Base-by-base conservation (phyloP, 495 filamentous ascomycete genomes). In the Penicillium robsamsonii region DNA sequence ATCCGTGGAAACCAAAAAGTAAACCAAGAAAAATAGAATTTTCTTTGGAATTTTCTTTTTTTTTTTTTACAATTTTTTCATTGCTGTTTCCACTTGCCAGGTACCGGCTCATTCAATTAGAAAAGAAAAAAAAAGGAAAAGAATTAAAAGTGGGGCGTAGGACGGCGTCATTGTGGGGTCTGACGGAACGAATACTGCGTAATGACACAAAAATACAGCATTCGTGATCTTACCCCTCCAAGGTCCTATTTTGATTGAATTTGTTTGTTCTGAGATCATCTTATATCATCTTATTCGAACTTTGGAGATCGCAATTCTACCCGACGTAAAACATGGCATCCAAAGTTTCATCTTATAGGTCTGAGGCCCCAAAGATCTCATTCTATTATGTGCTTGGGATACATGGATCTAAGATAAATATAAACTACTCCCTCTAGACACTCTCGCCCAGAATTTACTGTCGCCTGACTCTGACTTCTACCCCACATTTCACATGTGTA, bases 1-100 rank as follows among this genome's bases (percentile, higher is more conserved):
- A 68, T 55, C 65, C 65, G 59, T 68, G 65, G 59, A 61, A 68
- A 67, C 60, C 43, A 44, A 55, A 33, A 15, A 33, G 15, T n/a
- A 48, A 48, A 52, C 22, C 22, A 46, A 7, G 25, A 54, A 45
- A 58, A 66, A 56, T 30, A 20, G 29, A 57, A 35, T 46, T 53
- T 53, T 35, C 33, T 27, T 15, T 40, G 7, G 18, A 25, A 25
- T 17, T 45, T 53, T 53, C 46, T 53, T 5, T 10, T 3, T 50
- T 50, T 7, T 20, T 42, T 41, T 43, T 51, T 38, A 4, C 6
- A 27, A 27, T 10, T 29, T 30, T 31, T 37, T 5, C 12, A 40
- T 17, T 24, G 22, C 37, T 40, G 29, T 42, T 35, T 24, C 51
- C 51, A 43, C 40, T 44, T 27, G 24, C 49, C 51, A 53, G 51